A percentile compares a stretch with the other conserved stretches of the same genome.
Conservation (phyloP, 306 rosid genomes). For the Cicer pinnatifidum region DNA sequence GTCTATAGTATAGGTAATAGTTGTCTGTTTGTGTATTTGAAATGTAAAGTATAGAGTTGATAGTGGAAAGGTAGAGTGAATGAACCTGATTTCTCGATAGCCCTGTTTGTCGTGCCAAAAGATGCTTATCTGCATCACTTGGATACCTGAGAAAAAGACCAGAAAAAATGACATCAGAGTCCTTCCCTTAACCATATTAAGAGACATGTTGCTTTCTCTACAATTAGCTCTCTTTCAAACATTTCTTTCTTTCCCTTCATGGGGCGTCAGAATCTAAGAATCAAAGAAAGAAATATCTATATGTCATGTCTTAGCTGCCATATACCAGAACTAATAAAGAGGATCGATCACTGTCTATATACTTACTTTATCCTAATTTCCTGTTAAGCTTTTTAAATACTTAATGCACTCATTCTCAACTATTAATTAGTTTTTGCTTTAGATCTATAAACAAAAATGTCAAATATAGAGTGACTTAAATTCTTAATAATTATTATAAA, state of each 20-base stretch:
- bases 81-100: constrained; percentile 90
- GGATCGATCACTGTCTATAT: constrained; percentile 17
- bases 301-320: constrained; percentile 47
- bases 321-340: constrained; percentile 46
- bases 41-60: background rate
- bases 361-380: constrained; percentile 31
- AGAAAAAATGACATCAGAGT: constrained; percentile 73
- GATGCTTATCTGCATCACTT: constrained; percentile 97
- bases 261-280: constrained; percentile 84
- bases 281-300: constrained; percentile 47
- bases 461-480: too few relatives aligned
- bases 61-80: constrained; percentile 39
- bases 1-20: constrained; percentile 8
- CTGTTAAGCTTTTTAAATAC: too few relatives aligned
- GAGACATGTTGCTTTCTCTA: constrained; percentile 55
- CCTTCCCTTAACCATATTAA: constrained; percentile 58
- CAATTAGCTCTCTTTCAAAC: constrained; percentile 38
- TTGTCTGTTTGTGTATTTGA: constrained; percentile 21
- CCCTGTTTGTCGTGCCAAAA: constrained; percentile 91
- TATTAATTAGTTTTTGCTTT: too few relatives aligned
- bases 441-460: too few relatives aligned
- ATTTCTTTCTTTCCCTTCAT: constrained; percentile 50
- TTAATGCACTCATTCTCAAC: too few relatives aligned
- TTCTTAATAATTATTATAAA: too few relatives aligned
- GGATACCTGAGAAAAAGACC: constrained; percentile 94